Percentiles rank a stretch among this genome's conserved stretches.
phyloP scores from a whole-genome alignment of 2,329 filamentous ascomycete genomes.

The Nannizziopsis arthrosporioides region DNA sequence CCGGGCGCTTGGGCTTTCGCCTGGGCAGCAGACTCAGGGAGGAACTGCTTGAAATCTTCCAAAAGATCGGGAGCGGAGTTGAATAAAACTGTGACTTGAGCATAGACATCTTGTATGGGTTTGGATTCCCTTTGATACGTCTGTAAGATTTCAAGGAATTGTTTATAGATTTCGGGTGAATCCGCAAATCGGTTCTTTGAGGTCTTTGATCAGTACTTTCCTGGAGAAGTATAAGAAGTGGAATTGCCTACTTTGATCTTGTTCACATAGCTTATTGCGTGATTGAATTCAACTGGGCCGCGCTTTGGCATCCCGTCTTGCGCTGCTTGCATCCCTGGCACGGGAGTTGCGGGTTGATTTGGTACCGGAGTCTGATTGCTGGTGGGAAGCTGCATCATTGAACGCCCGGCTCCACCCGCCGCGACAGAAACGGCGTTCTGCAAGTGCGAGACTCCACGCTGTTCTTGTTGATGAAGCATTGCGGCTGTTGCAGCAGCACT shows the following conservation, averaged over 20 bases:
- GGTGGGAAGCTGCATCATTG: slow-evolving; percentile 39
- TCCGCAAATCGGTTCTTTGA: slow-evolving; percentile 84
- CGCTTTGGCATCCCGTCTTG: slow-evolving; percentile 60
- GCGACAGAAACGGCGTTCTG: slow-evolving; percentile 55
- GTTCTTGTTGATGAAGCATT: slow-evolving; percentile 50
- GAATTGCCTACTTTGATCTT: slow-evolving; percentile 80
- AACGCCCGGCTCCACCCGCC: slow-evolving; percentile 37
- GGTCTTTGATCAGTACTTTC: not conserved
- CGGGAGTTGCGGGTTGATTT: slow-evolving; percentile 43
- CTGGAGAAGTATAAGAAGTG: not conserved
- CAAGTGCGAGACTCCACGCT: slow-evolving; percentile 53
- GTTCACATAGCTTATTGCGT: slow-evolving; percentile 98
- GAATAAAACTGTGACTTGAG: slow-evolving; percentile 89
- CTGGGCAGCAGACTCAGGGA: slow-evolving; percentile 75
- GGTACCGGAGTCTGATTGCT: slow-evolving; percentile 35
- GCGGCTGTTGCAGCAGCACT: slow-evolving; percentile 35
- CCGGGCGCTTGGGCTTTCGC: slow-evolving; percentile 49
- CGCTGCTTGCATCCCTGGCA: slow-evolving; percentile 50
- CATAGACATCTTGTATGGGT: slow-evolving; percentile 95
- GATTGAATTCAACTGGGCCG: slow-evolving; percentile 95
- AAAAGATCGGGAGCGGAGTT: slow-evolving; percentile 85
- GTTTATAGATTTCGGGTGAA: slow-evolving; percentile 97
- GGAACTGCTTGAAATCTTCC: slow-evolving; percentile 97
- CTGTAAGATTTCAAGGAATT: slow-evolving; percentile 94
- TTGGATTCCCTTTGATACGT: slow-evolving; percentile 98